Evolutionary conservation across 1,284 basidiomycete species (phyloP).

Genomic region (Pseudozyma sp.): DNA sequence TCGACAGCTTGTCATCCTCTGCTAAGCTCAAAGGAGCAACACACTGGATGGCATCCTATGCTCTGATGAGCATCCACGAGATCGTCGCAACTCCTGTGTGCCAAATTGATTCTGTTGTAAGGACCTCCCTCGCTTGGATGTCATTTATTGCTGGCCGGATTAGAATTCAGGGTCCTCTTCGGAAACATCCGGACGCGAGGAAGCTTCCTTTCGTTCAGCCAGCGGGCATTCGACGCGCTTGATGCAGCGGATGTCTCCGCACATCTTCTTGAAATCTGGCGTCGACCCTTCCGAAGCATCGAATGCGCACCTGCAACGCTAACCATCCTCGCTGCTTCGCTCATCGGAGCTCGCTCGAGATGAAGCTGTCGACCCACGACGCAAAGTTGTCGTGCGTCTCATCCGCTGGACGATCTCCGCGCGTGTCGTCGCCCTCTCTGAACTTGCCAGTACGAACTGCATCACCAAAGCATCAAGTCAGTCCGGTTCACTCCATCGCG

Average conservation of each 20-base stretch:
- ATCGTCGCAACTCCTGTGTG: background rate
- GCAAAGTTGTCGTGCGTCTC: conserved; percentile 29
- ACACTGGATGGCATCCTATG: background rate
- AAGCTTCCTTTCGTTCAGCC: background rate
- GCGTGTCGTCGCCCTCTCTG: conserved; percentile 28
- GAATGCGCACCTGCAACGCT: background rate
- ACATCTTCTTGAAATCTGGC: conserved; percentile 1
- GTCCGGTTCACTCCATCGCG: background rate
- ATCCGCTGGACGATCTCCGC: conserved; percentile 24
- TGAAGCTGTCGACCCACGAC: conserved; percentile 36
- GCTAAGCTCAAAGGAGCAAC: no score
- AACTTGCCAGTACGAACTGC: conserved; percentile 46
- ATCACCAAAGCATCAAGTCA: background rate
- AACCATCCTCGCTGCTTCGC: background rate
- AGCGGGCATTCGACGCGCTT: background rate
- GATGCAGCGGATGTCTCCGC: conserved; percentile 10
- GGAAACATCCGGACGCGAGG: conserved; percentile 13
- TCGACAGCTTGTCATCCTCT: no score
- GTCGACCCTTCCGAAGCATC: background rate
- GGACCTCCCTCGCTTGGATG: background rate
- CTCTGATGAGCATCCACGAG: background rate
- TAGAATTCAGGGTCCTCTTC: conserved; percentile 13
- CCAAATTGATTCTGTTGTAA: background rate
- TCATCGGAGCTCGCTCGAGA: conserved; percentile 16
- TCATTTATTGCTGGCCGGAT: conserved; percentile 5